Percentiles rank a stretch among this genome's conserved stretches.
Evolutionary conservation across 805 yeast genomes (phyloP).

Genomic region (fission yeast (Schizosaccharomyces pombe)): ASM294v3 CU329670.1:431501-432000

Average conservation of each 20-base stretch:
- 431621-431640: constrained; percentile 86
- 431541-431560: no score
- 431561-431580: constrained; percentile 10
- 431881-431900: constrained; percentile 95
- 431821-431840: constrained; percentile 53
- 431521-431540: no score
- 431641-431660: constrained; percentile 98
- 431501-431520: no score
- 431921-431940: constrained; percentile 35
- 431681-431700: constrained; percentile 27
- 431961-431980: constrained; percentile 17
- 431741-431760: constrained; percentile 52
- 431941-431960: constrained; percentile 27
- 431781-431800: constrained; percentile 58
- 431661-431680: constrained; percentile 80
- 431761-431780: constrained; percentile 52
- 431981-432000: constrained; percentile 17
- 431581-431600: constrained; percentile 20
- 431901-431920: constrained; percentile 83
- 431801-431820: constrained; percentile 72
- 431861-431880: constrained; percentile 46
- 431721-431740: constrained; percentile 50
- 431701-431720: constrained; percentile 51
- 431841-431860: constrained; percentile 29
- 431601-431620: constrained; percentile 28